Base-by-base conservation (phyloP, 2,329 filamentous ascomycete species). In the Byssochlamys sp. region DNA sequence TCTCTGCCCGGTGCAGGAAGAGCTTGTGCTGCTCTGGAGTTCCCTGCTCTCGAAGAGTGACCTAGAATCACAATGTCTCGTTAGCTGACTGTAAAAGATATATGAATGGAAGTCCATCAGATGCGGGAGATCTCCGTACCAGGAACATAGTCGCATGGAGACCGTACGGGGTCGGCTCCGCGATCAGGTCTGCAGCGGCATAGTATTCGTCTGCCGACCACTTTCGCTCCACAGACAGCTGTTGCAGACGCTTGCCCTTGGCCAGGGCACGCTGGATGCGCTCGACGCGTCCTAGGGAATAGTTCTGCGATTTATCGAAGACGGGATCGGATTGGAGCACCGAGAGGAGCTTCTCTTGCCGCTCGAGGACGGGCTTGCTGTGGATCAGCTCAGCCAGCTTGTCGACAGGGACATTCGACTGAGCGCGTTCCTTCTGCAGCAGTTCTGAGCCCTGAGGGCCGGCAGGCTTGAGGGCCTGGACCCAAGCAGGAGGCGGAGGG, bases 251-350 rank as follows among this genome's bases (percentile, higher is more conserved):
- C 80, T 91, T 91, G 52, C 80, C 87, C 59, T 87, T 79, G 4
- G 83, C 87, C 57, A 92, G 77, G 1, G 88, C 82, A 33, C 81
- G 82, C 68, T 89, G 82, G 66, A 91, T 85, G 53, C 84, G 81
- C 61, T 88, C 86, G 27, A 83, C 79, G 51, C 88, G 78, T 49
- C 87, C 87, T 63, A 83, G 80, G 70, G 88, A 89, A 74, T 90
- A 89, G 69, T 90, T 90, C 62, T 87, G 84, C 2, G 84, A 84
- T 75, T 91, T 91, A 73, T 91, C 86, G 63, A 91, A 91, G 57
- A 90, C 80, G 55, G 83, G 81, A 58, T 91, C 86, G 0, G 78
- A 70, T 64, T 85, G 76, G 4, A 91, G 79, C n/a, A 89, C 79
- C 53, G 80, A 74, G 4, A 90, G 75, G 28, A 91, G 79, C 26